Percentiles rank a stretch among this genome's conserved stretches.
Conservation (phyloP, 805 yeast species). For the Ogataea minuta region DNA sequence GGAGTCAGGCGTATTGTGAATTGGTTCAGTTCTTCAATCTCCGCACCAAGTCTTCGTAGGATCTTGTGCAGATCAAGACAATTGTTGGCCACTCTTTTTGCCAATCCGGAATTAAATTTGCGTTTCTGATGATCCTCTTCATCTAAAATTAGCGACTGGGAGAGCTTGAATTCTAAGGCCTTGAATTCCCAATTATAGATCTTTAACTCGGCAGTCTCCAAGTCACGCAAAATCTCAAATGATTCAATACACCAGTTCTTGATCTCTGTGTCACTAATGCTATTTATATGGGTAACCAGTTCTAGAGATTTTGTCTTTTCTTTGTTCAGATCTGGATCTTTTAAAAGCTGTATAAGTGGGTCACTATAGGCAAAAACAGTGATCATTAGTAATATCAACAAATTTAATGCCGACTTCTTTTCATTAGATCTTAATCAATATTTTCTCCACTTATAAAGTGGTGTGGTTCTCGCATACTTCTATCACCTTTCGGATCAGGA, state of each 20-base stretch:
- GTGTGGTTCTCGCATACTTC: constrained; percentile 5
- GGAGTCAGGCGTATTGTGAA: constrained; percentile 42
- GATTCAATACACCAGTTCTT: constrained; percentile 48
- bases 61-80: constrained; percentile 48
- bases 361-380: constrained; percentile 35
- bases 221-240: constrained; percentile 45
- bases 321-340: constrained; percentile 46
- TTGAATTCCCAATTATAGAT: constrained; percentile 55
- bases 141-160: constrained; percentile 23
- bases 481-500: constrained; percentile 4
- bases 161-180: constrained; percentile 48
- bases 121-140: constrained; percentile 30
- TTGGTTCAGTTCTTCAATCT: constrained; percentile 46
- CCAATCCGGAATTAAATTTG: constrained; percentile 52
- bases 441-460: constrained; percentile 6
- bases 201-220: constrained; percentile 47
- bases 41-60: constrained; percentile 41
- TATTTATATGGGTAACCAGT: constrained; percentile 41
- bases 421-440: no score
- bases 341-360: constrained; percentile 45
- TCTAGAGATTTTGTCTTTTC: constrained; percentile 40
- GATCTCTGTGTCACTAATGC: constrained; percentile 43
- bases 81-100: constrained; percentile 50
- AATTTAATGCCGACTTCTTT: no score
- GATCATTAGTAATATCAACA: no score